Evolutionary conservation across 805 yeast species (phyloP).

Genomic region (Millerozyma miso): DNA sequence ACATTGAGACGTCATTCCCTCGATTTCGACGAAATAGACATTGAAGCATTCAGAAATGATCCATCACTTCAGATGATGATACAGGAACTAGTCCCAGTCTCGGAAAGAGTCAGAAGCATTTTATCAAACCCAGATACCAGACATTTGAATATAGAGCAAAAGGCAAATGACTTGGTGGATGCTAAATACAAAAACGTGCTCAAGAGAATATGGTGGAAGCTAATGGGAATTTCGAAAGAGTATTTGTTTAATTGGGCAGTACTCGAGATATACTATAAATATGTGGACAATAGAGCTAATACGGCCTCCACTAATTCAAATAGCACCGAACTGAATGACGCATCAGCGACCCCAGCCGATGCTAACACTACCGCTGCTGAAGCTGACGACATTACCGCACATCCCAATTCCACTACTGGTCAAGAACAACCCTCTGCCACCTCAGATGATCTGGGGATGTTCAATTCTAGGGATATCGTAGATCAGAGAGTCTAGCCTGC

Average conservation of each 20-base stretch:
- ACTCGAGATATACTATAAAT: constrained; percentile 23
- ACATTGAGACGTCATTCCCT: constrained; percentile 1
- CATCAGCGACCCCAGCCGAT: not conserved
- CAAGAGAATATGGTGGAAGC: constrained; percentile 44
- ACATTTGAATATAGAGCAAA: constrained; percentile 39
- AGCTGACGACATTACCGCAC: not conserved
- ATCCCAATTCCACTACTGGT: constrained; percentile 3
- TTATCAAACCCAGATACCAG: constrained; percentile 27
- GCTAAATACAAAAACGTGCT: constrained; percentile 26
- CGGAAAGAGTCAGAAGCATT: constrained; percentile 41
- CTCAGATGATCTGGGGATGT: no score
- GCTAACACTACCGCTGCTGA: constrained; percentile 2
- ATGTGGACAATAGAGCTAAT: not conserved
- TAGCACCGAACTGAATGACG: constrained; percentile 1
- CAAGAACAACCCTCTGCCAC: no score
- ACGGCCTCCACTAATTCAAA: not conserved
- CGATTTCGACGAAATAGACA: constrained; percentile 18
- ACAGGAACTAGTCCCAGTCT: constrained; percentile 37
- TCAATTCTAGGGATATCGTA: constrained; percentile 12
- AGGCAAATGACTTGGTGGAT: constrained; percentile 39
- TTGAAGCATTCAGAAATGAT: constrained; percentile 33
- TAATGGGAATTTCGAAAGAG: constrained; percentile 49
- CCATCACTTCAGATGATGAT: constrained; percentile 33
- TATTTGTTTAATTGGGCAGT: constrained; percentile 55
- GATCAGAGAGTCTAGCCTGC: constrained; percentile 21